phyloP scores from a whole-genome alignment of 1,284 basidiomycete genomes.

The Dichomitus squalens region DNA sequence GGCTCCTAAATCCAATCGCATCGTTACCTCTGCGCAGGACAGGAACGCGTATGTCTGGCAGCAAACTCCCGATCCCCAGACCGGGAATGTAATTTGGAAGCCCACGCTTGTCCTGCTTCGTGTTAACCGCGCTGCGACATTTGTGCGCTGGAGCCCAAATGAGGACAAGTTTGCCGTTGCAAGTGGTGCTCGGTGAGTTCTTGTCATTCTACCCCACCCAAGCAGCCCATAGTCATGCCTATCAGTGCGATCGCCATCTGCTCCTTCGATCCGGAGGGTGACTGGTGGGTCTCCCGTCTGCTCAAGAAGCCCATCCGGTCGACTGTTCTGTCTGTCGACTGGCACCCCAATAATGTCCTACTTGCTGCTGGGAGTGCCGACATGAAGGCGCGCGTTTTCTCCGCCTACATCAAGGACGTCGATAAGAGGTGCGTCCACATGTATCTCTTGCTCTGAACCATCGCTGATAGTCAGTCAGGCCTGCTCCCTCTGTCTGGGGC shows the following conservation, averaged over 20 bases:
- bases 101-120: constrained; percentile 96
- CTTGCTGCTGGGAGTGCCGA: constrained; percentile 95
- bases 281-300: constrained; percentile 99
- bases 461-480: constrained; percentile 49
- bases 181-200: constrained; percentile 83
- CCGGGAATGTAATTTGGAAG: constrained; percentile 82
- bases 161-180: constrained; percentile 99
- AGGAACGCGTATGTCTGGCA: constrained; percentile 99
- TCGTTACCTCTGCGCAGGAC: constrained; percentile 98
- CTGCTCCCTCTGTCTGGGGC: constrained; percentile 92
- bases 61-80: constrained; percentile 71
- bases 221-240: background rate
- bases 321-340: constrained; percentile 93
- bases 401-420: constrained; percentile 93
- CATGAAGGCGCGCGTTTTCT: constrained; percentile 97
- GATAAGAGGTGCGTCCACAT: constrained; percentile 72
- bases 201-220: background rate
- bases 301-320: constrained; percentile 86
- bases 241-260: constrained; percentile 89
- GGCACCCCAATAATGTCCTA: constrained; percentile 95
- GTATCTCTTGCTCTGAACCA: background rate
- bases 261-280: constrained; percentile 94
- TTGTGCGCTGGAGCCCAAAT: constrained; percentile 94
- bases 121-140: constrained; percentile 95
- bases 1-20: constrained; percentile 95